Evolutionary conservation across 2,329 filamentous ascomycete species (phyloP).

Genomic region (Colletotrichum australisinense): DNA sequence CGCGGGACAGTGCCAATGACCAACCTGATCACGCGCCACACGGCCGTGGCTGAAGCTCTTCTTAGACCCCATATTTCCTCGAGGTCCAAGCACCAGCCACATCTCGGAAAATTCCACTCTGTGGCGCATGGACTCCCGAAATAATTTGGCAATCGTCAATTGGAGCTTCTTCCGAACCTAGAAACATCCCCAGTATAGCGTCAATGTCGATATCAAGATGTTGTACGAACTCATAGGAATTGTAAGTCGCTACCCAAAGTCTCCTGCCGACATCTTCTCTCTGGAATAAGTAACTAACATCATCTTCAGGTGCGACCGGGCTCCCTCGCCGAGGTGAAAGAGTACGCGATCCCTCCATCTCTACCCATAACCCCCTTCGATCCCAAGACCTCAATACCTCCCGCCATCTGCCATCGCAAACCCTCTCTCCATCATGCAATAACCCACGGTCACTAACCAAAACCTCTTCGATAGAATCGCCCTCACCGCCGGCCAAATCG

Average conservation of each 20-base stretch:
- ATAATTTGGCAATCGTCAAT: conserved; percentile 32
- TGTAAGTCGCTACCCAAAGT: conserved; percentile 64
- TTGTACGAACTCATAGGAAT: conserved; percentile 98
- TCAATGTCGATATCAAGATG: conserved; percentile 69
- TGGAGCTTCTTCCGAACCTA: conserved; percentile 1
- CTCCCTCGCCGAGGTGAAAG: conserved; percentile 91
- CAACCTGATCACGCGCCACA: not conserved
- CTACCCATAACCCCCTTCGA: conserved; percentile 7
- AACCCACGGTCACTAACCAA: not conserved
- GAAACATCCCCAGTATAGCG: conserved; percentile 24
- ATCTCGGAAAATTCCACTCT: conserved; percentile 16
- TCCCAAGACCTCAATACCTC: conserved; percentile 12
- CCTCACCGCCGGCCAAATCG: conserved; percentile 82
- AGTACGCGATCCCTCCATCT: conserved; percentile 68
- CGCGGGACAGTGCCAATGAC: conserved; percentile 21
- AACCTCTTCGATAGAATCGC: conserved; percentile 67
- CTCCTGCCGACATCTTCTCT: too few relatives aligned
- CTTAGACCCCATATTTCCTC: not conserved
- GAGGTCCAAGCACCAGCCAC: not conserved
- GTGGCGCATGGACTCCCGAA: conserved; percentile 21
- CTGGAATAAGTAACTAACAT: conserved; percentile 19
- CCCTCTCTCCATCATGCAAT: not conserved
- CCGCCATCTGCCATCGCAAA: conserved; percentile 5
- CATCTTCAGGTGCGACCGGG: conserved; percentile 84
- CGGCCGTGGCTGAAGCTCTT: conserved; percentile 23